Base-by-base conservation (phyloP, 2,329 filamentous ascomycete genomes). In the Boeremia exigua region DNA sequence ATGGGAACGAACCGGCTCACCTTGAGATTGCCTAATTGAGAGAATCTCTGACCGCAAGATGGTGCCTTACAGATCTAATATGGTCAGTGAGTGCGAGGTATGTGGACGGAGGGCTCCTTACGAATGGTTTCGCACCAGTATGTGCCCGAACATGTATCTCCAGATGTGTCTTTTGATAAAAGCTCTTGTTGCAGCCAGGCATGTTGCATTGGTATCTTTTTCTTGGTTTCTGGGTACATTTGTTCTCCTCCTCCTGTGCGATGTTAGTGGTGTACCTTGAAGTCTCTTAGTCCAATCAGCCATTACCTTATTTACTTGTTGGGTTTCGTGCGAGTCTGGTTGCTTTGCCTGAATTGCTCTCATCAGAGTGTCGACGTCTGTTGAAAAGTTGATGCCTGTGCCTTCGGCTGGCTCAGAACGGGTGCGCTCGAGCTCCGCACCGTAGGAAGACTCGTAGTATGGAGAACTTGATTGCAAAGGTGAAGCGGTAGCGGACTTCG, bases 91-190 rank as follows among this genome's bases (percentile, higher is more conserved):
- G 6, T 14, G 30, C 4, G n/a, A 11, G 7, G 12, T 23, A 17
- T 14, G 11, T 4, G 32, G 4, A 9, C 14, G 11, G 2, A 1
- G 10, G 5, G 17, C 11, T 39, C 61, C 91, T 81, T 80, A 96
- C 89, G 73, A 94, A 97, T 57, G 94, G 94, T 73, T 92, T 95
- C 49, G 90, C 87, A 14, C 95, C 95, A 2, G 91, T 96, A 75
- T 99, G 95, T 4, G 90, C 88, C 61, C 93, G 85, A 40, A 86
- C 87, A 74, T 99, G 95, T 44, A 96, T 97, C 58, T 95, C 90
- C 10, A 97, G 83, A 67, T 98, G 94, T 1, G 93, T 96, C 78
- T 94, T 96, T 72, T 98, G 94, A 56, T 86, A 86, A 75, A 97
- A 98, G 59, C 84, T 86, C 80, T 95, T 96, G 65, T 82, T 81